Evolutionary conservation across 345 rosid genomes (phyloP).

Genomic region (Ailanthus altissimus): DNA sequence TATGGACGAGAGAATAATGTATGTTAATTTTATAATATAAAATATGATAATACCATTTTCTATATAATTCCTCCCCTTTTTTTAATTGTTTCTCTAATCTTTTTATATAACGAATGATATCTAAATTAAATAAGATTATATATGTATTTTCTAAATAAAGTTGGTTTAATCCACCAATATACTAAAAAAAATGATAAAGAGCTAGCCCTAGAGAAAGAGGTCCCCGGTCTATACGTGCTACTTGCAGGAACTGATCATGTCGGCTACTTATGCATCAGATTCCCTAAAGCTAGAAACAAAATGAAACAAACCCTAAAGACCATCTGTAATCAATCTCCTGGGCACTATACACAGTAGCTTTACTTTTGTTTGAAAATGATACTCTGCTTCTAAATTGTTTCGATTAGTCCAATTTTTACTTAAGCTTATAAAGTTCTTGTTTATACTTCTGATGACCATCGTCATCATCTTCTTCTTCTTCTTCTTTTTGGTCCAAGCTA

Average conservation of each 20-base stretch:
- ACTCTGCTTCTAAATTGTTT: neutral
- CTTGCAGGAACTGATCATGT: conserved; percentile 26
- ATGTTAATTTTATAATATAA: no score
- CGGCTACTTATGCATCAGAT: conserved; percentile 15
- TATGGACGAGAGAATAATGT: no score
- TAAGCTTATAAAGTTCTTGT: no score
- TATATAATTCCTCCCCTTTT: no score
- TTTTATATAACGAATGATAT: no score
- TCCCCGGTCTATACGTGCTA: neutral
- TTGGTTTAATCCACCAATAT: no score
- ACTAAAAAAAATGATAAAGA: neutral
- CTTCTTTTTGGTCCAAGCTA: neutral
- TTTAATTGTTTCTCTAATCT: no score
- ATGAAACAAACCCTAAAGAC: neutral
- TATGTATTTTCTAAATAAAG: no score
- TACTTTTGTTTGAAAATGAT: neutral
- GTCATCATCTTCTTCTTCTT: neutral
- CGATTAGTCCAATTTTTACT: no score
- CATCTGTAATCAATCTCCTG: neutral
- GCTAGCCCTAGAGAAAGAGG: conserved; percentile 13
- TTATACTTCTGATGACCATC: neutral
- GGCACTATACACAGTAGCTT: neutral
- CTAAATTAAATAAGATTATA: no score
- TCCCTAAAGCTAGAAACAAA: conserved; percentile 2
- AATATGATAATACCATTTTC: no score